Conservation (phyloP, 495 filamentous ascomycete genomes). For the Aspergillus baeticus region DNA sequence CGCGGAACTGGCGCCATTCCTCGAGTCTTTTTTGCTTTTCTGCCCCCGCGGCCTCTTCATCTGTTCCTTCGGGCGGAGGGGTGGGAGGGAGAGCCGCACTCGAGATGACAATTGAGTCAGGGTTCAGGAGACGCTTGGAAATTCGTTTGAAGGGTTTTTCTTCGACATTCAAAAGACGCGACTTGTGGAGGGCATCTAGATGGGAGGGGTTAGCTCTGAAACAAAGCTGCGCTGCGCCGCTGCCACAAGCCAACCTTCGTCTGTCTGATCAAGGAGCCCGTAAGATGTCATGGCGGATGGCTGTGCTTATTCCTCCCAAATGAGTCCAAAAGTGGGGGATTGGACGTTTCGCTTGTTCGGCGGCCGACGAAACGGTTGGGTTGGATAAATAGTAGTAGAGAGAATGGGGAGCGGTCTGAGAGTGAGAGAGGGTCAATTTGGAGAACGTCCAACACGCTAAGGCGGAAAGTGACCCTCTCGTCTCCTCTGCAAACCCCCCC, state of each 20-base stretch:
- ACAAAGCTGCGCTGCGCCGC: slow-evolving; percentile 13
- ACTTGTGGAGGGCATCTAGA: slow-evolving; percentile 81
- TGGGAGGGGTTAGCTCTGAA: slow-evolving; percentile 14
- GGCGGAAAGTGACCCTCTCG: slow-evolving; percentile 14
- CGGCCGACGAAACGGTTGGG: slow-evolving; percentile 8
- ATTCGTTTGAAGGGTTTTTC: slow-evolving; percentile 91
- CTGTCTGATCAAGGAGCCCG: slow-evolving; percentile 46
- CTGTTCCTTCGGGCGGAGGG: slow-evolving; percentile 65
- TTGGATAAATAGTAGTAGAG: slow-evolving; percentile 14
- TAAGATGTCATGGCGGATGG: slow-evolving; percentile 43
- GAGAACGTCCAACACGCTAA: slow-evolving; percentile 17
- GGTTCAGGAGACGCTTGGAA: slow-evolving; percentile 70
- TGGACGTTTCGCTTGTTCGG: slow-evolving; percentile 15
- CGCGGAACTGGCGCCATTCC: slow-evolving; percentile 60
- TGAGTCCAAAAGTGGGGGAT: not conserved
- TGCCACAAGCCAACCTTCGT: slow-evolving; percentile 45
- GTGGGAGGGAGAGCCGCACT: slow-evolving; percentile 60
- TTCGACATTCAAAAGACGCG: slow-evolving; percentile 87
- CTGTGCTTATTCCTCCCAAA: not conserved
- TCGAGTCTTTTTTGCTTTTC: slow-evolving; percentile 50
- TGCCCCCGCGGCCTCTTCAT: slow-evolving; percentile 37
- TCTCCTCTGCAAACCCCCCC: slow-evolving; percentile 5
- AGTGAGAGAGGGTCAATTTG: not conserved
- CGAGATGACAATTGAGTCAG: slow-evolving; percentile 57
- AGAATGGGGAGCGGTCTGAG: slow-evolving; percentile 18